Percentiles rank a stretch among this genome's conserved stretches.
phyloP scores from a whole-genome alignment of 2,329 filamentous ascomycete genomes.

The Alternaria incomplexa region DNA sequence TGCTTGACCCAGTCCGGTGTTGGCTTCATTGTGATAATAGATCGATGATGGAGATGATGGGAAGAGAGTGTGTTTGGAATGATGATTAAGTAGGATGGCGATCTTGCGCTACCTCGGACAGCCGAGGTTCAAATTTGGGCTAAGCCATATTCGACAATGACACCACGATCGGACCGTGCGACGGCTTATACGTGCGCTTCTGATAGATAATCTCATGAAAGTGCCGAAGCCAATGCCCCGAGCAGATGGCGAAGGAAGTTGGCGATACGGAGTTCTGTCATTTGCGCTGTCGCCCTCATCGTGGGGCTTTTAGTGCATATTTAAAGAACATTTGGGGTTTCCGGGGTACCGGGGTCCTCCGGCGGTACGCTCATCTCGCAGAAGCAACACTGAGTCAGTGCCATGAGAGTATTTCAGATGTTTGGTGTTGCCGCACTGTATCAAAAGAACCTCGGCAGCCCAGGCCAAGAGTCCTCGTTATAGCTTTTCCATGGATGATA shows the following conservation, averaged over 20 bases:
- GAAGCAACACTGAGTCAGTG: not conserved
- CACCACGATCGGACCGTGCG: not conserved
- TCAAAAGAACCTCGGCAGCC: not conserved
- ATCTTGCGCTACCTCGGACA: not conserved
- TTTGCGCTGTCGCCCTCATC: not conserved
- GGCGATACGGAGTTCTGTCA: not conserved
- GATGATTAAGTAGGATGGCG: conserved; percentile 15
- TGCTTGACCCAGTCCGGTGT: conserved; percentile 70
- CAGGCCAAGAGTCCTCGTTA: not conserved
- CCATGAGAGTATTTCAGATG: not conserved
- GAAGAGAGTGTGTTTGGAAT: conserved; percentile 11
- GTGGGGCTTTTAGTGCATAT: not conserved
- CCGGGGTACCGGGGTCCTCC: not conserved
- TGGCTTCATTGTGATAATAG: conserved; percentile 39
- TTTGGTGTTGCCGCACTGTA: not conserved
- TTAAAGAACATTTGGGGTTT: not conserved
- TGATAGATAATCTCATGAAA: conserved; percentile 1
- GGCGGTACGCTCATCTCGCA: not conserved
- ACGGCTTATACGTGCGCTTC: not conserved
- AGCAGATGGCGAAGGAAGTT: not conserved
- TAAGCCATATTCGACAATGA: not conserved
- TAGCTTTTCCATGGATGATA: not conserved
- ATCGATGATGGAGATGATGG: conserved; percentile 10
- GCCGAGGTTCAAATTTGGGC: conserved; percentile 23
- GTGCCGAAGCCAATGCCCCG: not conserved